Conservation (phyloP, 2,329 filamentous ascomycete genomes). For the Fusarium albidum region DNA sequence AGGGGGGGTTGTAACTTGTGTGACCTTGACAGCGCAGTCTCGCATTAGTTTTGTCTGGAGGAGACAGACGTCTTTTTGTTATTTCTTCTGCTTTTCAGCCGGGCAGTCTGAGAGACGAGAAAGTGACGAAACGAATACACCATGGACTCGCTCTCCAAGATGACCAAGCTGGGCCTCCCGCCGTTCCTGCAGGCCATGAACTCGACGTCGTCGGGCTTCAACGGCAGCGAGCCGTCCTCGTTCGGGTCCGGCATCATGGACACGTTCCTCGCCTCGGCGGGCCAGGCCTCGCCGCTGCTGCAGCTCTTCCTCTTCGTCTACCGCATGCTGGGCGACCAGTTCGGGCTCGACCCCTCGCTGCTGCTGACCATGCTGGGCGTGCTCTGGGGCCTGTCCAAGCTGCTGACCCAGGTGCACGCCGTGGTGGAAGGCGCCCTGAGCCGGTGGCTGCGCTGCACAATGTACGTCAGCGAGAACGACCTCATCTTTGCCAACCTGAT, state of each 20-base stretch:
- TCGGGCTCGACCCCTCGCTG: constrained; percentile 59
- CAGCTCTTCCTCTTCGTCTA: constrained; percentile 55
- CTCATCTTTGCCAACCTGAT: constrained; percentile 67
- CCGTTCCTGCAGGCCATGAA: constrained; percentile 37
- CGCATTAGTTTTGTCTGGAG: constrained; percentile 1
- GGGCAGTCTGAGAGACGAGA: too few species aligned
- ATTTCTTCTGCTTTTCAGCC: too few species aligned
- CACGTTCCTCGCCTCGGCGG: constrained; percentile 55
- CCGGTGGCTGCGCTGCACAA: constrained; percentile 58
- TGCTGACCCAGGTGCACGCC: constrained; percentile 46
- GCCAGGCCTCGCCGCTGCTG: constrained; percentile 53
- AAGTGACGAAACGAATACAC: background rate
- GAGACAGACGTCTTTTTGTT: too few species aligned
- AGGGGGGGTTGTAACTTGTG: constrained; percentile 16
- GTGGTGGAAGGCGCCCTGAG: constrained; percentile 48
- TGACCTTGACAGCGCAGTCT: constrained; percentile 30
- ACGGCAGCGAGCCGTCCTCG: constrained; percentile 19
- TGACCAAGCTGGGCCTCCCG: constrained; percentile 42
- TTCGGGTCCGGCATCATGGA: constrained; percentile 50
- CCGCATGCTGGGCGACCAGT: constrained; percentile 51
- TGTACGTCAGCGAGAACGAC: constrained; percentile 63
- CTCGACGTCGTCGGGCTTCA: constrained; percentile 28
- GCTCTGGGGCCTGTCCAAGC: constrained; percentile 55
- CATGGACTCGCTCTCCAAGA: constrained; percentile 41
- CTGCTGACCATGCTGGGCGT: constrained; percentile 56